Percentiles rank a stretch among this genome's conserved stretches.
Conservation (phyloP, 2,329 filamentous ascomycete genomes). For the Ophiostoma triangulosporum region DNA sequence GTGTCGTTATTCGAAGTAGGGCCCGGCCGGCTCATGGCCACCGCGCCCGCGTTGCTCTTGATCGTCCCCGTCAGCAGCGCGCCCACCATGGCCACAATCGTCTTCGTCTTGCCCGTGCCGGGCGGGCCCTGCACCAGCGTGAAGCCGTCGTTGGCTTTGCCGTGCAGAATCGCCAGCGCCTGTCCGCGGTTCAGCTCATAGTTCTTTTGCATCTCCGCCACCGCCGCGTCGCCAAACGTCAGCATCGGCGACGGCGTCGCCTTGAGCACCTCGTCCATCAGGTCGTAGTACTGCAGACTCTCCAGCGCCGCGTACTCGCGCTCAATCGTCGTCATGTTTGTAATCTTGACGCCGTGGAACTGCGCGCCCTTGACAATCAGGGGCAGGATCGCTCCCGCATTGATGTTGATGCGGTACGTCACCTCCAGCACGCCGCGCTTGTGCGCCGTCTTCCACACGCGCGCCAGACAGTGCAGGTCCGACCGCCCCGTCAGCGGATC, state of each 20-base stretch:
- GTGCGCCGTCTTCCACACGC: slow-evolving; percentile 65
- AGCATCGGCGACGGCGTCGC: slow-evolving; percentile 84
- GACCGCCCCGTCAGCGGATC: slow-evolving; percentile 53
- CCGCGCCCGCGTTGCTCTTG: slow-evolving; percentile 28
- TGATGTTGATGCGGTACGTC: slow-evolving; percentile 67
- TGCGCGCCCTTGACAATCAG: slow-evolving; percentile 55
- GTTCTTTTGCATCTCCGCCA: slow-evolving; percentile 55
- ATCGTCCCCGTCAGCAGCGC: slow-evolving; percentile 55
- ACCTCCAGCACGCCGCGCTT: slow-evolving; percentile 76
- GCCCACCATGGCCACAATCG: slow-evolving; percentile 90
- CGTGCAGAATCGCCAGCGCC: slow-evolving; percentile 80
- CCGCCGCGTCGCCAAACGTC: slow-evolving; percentile 60
- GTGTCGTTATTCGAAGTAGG: slow-evolving; percentile 22
- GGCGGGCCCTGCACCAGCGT: slow-evolving; percentile 92
- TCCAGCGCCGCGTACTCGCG: slow-evolving; percentile 87
- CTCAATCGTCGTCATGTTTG: slow-evolving; percentile 87
- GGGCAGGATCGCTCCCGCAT: slow-evolving; percentile 45
- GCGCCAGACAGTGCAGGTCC: slow-evolving; percentile 70
- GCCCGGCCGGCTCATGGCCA: slow-evolving; percentile 30
- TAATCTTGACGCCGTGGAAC: slow-evolving; percentile 68
- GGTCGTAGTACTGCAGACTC: slow-evolving; percentile 86
- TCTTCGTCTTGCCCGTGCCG: slow-evolving; percentile 96
- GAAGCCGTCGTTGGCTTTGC: slow-evolving; percentile 90
- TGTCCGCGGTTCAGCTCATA: slow-evolving; percentile 83
- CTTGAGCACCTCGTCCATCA: slow-evolving; percentile 76